Conservation (phyloP, 345 rosid genomes). For the Eucalyptus albens region DNA sequence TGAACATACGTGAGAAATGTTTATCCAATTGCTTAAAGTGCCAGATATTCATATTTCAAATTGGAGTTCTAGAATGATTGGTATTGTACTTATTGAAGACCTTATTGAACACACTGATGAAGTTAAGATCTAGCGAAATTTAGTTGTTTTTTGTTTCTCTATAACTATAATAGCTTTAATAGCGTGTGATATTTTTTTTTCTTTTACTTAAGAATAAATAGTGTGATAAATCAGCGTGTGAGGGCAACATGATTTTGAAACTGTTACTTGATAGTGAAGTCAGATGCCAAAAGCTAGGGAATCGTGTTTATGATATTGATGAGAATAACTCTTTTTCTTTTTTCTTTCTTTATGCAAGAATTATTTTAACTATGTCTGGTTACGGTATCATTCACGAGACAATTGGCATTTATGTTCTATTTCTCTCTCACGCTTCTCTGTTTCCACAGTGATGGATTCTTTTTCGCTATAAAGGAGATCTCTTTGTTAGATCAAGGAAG, state of each 20-base stretch:
- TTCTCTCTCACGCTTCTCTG: background rate
- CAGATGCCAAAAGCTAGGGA: background rate
- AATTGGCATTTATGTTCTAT: background rate
- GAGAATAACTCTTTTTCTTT: background rate
- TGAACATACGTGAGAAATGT: background rate
- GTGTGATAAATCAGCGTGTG: background rate
- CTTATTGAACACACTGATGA: background rate
- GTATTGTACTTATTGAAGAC: background rate
- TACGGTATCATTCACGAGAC: background rate
- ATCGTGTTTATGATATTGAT: background rate
- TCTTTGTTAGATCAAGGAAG: slow-evolving; percentile 78
- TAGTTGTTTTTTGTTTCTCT: background rate
- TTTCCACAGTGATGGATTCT: slow-evolving; percentile 50
- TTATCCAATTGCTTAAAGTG: background rate
- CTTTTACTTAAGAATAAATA: too few species aligned
- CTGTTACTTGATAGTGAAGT: background rate
- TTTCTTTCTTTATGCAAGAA: background rate
- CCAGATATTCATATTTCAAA: background rate
- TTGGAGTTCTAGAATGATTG: background rate
- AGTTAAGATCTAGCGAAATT: background rate
- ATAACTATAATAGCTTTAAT: background rate
- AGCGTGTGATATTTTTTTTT: too few species aligned
- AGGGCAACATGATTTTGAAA: background rate
- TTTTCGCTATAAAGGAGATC: slow-evolving; percentile 87
- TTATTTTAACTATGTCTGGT: background rate